Conservation (phyloP, 1,284 basidiomycete genomes). For the Earliella scabrosa region DNA sequence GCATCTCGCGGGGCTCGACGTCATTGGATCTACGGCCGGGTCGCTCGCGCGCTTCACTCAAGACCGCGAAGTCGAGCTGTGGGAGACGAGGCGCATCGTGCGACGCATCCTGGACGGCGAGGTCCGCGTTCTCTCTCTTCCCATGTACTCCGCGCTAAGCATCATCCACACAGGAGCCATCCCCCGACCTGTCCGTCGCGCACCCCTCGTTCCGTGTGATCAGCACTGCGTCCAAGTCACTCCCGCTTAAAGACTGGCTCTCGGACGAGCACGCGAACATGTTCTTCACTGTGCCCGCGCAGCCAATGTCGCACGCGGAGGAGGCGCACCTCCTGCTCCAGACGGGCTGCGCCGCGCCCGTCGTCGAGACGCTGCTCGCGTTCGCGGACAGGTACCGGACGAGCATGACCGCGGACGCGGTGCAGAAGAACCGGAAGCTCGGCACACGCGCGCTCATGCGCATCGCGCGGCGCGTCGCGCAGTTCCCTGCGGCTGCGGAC, state of each 20-base stretch:
- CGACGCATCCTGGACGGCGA: slow-evolving; percentile 49
- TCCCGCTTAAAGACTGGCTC: slow-evolving; percentile 67
- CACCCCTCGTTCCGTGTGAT: slow-evolving; percentile 66
- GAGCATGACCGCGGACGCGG: slow-evolving; percentile 55
- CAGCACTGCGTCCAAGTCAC: slow-evolving; percentile 63
- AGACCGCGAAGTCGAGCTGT: slow-evolving; percentile 65
- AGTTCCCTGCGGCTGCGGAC: slow-evolving; percentile 47
- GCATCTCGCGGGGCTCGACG: slow-evolving; percentile 63
- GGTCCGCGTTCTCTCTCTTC: slow-evolving; percentile 38
- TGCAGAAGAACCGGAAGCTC: slow-evolving; percentile 63
- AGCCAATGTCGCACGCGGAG: slow-evolving; percentile 59
- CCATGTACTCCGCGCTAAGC: neutral
- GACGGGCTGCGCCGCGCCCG: slow-evolving; percentile 25
- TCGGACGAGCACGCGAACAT: slow-evolving; percentile 68
- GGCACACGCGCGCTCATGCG: slow-evolving; percentile 64
- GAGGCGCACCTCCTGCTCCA: slow-evolving; percentile 34
- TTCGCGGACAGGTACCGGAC: slow-evolving; percentile 63
- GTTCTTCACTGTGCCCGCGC: slow-evolving; percentile 64
- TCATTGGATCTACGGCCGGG: slow-evolving; percentile 65
- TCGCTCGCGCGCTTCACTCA: slow-evolving; percentile 60
- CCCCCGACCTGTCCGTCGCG: slow-evolving; percentile 49
- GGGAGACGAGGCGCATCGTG: slow-evolving; percentile 64
- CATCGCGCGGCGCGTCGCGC: slow-evolving; percentile 53
- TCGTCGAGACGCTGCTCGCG: slow-evolving; percentile 24
- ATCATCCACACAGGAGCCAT: slow-evolving; percentile 32